Evolutionary conservation across 139 green algal genomes (phyloP).

Genomic region (Micractinium sp.): DNA sequence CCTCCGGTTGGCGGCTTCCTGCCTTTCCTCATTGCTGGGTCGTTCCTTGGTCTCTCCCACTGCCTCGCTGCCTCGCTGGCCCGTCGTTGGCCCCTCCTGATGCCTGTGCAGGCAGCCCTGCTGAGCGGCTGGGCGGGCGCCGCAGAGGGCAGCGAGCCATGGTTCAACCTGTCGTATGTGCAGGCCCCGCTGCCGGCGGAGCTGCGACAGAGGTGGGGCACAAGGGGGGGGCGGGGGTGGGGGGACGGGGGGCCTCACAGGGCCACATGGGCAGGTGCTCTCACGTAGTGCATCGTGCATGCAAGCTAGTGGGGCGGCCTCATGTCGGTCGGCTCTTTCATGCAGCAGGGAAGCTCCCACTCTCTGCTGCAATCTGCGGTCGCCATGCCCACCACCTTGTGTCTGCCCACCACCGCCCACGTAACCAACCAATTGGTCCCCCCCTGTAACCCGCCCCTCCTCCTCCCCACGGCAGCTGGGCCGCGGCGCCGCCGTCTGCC

Average conservation of each 20-base stretch:
- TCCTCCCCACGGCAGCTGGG: slow-evolving; percentile 6
- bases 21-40: no score
- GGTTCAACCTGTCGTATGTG: slow-evolving; percentile 67
- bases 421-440: no score
- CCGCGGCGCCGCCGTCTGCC: neutral
- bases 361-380: neutral
- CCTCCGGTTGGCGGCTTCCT: no score
- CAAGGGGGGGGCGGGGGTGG: neutral
- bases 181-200: slow-evolving; percentile 49
- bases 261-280: neutral
- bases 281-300: no score
- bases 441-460: neutral
- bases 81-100: no score
- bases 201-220: slow-evolving; percentile 52
- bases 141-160: slow-evolving; percentile 65
- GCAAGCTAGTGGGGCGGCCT: no score
- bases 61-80: no score
- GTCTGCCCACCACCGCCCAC: no score
- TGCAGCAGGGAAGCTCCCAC: neutral
- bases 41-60: no score
- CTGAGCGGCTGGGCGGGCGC: slow-evolving; percentile 24
- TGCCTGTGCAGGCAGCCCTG: neutral
- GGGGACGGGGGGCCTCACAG: neutral
- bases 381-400: neutral
- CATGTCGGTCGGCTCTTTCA: neutral